Evolutionary conservation across 2,329 filamentous ascomycete species (phyloP), one percentile per base, ranked within the genome.

Genomic region (Pezicula radicicola): DNA sequence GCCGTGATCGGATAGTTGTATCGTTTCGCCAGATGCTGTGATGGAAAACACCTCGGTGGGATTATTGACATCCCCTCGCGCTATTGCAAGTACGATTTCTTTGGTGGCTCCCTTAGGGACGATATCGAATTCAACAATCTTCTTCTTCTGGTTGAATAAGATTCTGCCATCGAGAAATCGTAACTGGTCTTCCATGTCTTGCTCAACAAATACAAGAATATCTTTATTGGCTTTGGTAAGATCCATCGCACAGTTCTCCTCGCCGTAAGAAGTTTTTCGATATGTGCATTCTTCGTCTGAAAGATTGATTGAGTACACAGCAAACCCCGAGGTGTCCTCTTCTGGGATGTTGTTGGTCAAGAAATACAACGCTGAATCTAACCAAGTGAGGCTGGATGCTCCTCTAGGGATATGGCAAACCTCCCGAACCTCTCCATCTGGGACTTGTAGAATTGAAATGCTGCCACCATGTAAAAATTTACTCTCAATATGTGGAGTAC

Each of bases 11-110:
- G 60, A 60, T 15, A 62, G 52, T 48, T 55, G 53, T 41, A 50
- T 42, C 18, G 47, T 54, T 5, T 48, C 49, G 3, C 45, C 54
- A 37, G 35, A 13, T 2, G 57, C 52, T n/a, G 57, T 60, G 6
- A 58, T 60, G 18, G 65, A 57, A 55, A 59, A 69, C 21, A 70
- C 60, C 52, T 70, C 67, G 13, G 50, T 42, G 1, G 67, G 67
- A 16, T 55, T 50, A 50, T 65, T 63, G 46, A 62, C 51, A 37
- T 62, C 58, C 28, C 63, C 58, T 12, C 54, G 58, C 2, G 63
- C 64, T 6, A 70, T 37, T 2, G 64, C 62, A 4, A 68, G 21
- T 28, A 63, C 43, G 12, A 62, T 47, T 16, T 65, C 59, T 19
- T 59, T 53, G 21, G 40, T 45, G 43, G 36, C 16, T 15, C 6